Percentiles rank a stretch among this genome's conserved stretches.
Evolutionary conservation across 192 early-diverging fungal species (phyloP).

Genomic region (Umbelopsis ramanniana): DNA sequence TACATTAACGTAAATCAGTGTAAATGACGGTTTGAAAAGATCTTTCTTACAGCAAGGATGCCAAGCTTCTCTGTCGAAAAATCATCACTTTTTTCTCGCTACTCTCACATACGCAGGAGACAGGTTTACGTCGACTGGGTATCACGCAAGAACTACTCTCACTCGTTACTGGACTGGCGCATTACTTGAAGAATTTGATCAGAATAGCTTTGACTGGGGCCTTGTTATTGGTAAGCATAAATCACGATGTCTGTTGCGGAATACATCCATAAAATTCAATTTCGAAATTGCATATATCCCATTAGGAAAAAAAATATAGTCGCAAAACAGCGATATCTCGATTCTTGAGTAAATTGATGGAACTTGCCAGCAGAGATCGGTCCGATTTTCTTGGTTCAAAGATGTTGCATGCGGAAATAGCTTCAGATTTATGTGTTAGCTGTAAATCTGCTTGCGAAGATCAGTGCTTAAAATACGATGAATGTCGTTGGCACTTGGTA

Average conservation of each 20-base stretch:
- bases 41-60: conserved; percentile 82
- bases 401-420: conserved; percentile 32
- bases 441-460: conserved; percentile 87
- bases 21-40: conserved; percentile 39
- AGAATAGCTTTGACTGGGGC: conserved; percentile 91
- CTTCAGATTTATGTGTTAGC: conserved; percentile 77
- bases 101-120: conserved; percentile 75
- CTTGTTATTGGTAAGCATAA: conserved; percentile 68
- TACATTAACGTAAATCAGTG: background rate
- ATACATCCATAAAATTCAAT: background rate
- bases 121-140: conserved; percentile 56
- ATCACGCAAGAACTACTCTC: conserved; percentile 90
- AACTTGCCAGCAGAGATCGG: conserved; percentile 56
- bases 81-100: conserved; percentile 95
- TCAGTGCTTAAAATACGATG: conserved; percentile 75
- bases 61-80: conserved; percentile 94
- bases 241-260: background rate
- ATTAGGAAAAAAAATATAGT: conserved; percentile 65
- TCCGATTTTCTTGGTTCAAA: conserved; percentile 32
- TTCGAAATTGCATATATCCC: too few relatives aligned
- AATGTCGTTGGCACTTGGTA: conserved; percentile 77
- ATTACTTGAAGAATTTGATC: conserved; percentile 92
- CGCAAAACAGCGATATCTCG: conserved; percentile 56
- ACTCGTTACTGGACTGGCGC: conserved; percentile 89
- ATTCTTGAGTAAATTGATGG: conserved; percentile 81